phyloP scores from a whole-genome alignment of 2,329 filamentous ascomycete genomes.

The Penicillium sp. region DNA sequence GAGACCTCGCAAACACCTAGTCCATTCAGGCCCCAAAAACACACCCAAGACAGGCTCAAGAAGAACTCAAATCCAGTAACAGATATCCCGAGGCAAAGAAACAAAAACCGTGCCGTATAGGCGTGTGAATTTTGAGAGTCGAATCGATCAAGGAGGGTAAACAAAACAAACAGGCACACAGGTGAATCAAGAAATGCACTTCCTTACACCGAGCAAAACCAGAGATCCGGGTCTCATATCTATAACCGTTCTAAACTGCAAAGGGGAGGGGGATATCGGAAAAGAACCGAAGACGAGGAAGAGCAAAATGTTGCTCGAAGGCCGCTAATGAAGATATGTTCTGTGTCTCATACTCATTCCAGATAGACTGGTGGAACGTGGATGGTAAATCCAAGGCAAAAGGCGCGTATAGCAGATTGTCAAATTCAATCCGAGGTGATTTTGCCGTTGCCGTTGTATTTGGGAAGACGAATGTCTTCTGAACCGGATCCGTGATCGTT shows the following conservation, averaged over 20 bases:
- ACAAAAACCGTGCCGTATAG: not conserved
- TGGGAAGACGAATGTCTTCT: slow-evolving; percentile 74
- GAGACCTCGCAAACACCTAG: slow-evolving; percentile 4
- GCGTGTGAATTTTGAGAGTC: not conserved
- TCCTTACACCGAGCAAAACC: slow-evolving; percentile 10
- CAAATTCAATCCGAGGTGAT: slow-evolving; percentile 59
- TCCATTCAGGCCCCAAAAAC: slow-evolving; percentile 1
- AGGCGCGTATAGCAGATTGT: not conserved
- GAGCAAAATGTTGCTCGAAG: not conserved
- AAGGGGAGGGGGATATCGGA: not conserved
- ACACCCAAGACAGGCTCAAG: not conserved
- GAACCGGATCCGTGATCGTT: slow-evolving; percentile 57
- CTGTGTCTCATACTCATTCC: slow-evolving; percentile 23
- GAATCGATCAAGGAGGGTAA: not conserved
- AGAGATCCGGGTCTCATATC: slow-evolving; percentile 17
- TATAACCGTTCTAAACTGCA: slow-evolving; percentile 15
- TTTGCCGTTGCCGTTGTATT: slow-evolving; percentile 56
- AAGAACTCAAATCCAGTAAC: not conserved
- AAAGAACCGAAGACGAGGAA: not conserved
- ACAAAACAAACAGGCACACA: not conserved
- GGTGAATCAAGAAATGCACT: slow-evolving; percentile 8
- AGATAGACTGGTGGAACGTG: slow-evolving; percentile 2
- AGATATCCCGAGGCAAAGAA: not conserved
- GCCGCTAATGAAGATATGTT: slow-evolving; percentile 8
- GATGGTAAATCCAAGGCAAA: slow-evolving; percentile 5